Percentiles rank a stretch among this genome's conserved stretches.
Evolutionary conservation across 768 basidiomycete genomes (phyloP).

Genomic region (Trametes cubensis): DNA sequence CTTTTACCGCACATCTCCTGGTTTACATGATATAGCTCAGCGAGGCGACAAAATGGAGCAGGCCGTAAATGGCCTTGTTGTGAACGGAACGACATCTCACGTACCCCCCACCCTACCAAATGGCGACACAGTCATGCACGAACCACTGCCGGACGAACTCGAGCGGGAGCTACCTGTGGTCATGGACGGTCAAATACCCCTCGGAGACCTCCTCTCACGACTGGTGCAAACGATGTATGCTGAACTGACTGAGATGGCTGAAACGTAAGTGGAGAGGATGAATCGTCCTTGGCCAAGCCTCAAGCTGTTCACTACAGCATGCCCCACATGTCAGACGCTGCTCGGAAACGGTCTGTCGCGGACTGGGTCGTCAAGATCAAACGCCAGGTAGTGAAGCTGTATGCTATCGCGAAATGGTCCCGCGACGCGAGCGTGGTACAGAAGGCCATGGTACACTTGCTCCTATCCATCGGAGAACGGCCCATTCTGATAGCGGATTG

Average conservation of each 20-base stretch:
- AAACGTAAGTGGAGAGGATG: constrained; percentile 63
- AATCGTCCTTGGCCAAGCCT: not conserved
- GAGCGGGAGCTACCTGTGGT: constrained; percentile 77
- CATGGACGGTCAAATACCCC: constrained; percentile 68
- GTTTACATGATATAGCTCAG: constrained; percentile 16
- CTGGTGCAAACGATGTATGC: constrained; percentile 80
- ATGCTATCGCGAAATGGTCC: constrained; percentile 86
- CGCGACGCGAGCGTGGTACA: constrained; percentile 82
- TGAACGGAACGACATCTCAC: constrained; percentile 14
- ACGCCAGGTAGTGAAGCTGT: constrained; percentile 87
- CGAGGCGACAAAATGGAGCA: constrained; percentile 17
- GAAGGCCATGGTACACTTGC: constrained; percentile 72
- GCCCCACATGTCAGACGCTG: constrained; percentile 81
- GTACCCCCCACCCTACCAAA: constrained; percentile 1
- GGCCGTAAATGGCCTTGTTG: constrained; percentile 21
- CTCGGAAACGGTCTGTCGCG: constrained; percentile 78
- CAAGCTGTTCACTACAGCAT: constrained; percentile 38
- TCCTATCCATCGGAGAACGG: too few species aligned
- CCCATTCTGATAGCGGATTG: not conserved
- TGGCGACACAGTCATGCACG: constrained; percentile 27
- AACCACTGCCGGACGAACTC: constrained; percentile 55
- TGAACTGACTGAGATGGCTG: constrained; percentile 79
- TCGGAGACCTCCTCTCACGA: constrained; percentile 76
- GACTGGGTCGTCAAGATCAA: constrained; percentile 92
- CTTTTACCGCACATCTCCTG: not conserved